Percentiles rank a stretch among this genome's conserved stretches.
These are phyloP conservation scores for Sporothrix pallida DNA, from an alignment of 2,329 filamentous ascomycete species.

Conservation along the genomic window DNA sequence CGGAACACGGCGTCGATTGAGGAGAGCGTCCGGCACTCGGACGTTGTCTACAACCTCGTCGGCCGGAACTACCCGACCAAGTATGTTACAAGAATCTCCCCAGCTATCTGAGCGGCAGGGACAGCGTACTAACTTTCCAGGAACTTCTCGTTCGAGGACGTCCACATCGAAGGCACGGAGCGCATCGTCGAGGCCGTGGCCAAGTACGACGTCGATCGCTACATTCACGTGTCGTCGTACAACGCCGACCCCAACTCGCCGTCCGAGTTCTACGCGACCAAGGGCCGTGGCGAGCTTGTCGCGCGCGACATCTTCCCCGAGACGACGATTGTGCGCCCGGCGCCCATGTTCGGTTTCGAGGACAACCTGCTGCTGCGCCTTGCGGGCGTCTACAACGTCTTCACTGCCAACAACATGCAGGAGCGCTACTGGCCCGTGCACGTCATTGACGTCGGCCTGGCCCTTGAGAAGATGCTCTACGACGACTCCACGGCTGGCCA, in stretches of 20 bases:
- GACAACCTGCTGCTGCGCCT: conserved; percentile 88
- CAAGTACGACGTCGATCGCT: conserved; percentile 97
- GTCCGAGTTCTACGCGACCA: conserved; percentile 90
- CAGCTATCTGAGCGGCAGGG: too few species aligned
- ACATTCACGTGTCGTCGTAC: conserved; percentile 95
- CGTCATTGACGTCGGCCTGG: conserved; percentile 87
- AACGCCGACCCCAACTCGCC: conserved; percentile 81
- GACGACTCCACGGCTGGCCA: conserved; percentile 89
- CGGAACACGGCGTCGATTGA: conserved; percentile 95
- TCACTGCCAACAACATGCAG: conserved; percentile 92
- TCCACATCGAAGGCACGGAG: conserved; percentile 90
- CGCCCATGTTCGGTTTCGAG: conserved; percentile 93
- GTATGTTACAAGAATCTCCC: conserved; percentile 53
- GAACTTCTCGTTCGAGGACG: conserved; percentile 92
- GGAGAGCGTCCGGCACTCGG: conserved; percentile 93
- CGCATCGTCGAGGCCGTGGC: conserved; percentile 92
- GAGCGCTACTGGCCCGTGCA: conserved; percentile 92
- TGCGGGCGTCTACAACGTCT: conserved; percentile 77
- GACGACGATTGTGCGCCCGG: conserved; percentile 93
- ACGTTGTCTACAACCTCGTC: conserved; percentile 95
- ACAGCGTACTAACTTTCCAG: conserved; percentile 49
- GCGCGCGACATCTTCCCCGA: conserved; percentile 92
- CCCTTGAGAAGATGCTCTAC: conserved; percentile 86
- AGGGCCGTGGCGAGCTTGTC: conserved; percentile 82
- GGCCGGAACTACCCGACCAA: conserved; percentile 97